A percentile compares a stretch with the other conserved stretches of the same genome.
Evolutionary conservation across 129 eudicot genomes (phyloP).

Genomic region (Chrysanthemum lavandulifolium): DNA sequence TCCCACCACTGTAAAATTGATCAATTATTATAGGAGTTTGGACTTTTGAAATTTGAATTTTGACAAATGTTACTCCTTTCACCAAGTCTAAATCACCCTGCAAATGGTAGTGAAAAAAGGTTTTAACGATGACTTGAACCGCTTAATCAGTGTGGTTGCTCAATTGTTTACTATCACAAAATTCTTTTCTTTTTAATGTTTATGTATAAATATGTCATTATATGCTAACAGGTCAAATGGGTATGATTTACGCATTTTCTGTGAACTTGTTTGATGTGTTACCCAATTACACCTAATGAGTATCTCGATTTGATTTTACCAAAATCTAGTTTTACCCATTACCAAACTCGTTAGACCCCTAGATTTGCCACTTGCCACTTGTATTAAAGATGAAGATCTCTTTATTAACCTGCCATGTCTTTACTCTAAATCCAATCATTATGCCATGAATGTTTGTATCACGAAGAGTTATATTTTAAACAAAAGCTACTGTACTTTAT

Average conservation of each 20-base stretch:
- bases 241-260: no score
- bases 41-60: slow-evolving; percentile 56
- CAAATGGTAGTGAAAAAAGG: neutral
- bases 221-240: no score
- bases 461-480: slow-evolving; percentile 59
- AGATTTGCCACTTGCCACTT: no score
- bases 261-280: no score
- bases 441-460: slow-evolving; percentile 44
- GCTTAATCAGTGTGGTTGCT: no score
- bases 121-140: no score
- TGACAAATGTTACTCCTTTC: slow-evolving; percentile 55
- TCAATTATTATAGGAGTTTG: slow-evolving; percentile 69
- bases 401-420: slow-evolving; percentile 72
- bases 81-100: slow-evolving; percentile 82
- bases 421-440: slow-evolving; percentile 61
- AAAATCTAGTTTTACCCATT: no score
- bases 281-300: slow-evolving; percentile 27
- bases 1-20: slow-evolving; percentile 50
- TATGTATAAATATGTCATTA: no score
- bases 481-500: slow-evolving; percentile 55
- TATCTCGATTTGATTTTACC: neutral
- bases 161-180: no score
- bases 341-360: neutral
- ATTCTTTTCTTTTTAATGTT: no score
- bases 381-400: neutral